Evolutionary conservation across 2,329 filamentous ascomycete species (phyloP).

Genomic region (Hypocrella siamensis): DNA sequence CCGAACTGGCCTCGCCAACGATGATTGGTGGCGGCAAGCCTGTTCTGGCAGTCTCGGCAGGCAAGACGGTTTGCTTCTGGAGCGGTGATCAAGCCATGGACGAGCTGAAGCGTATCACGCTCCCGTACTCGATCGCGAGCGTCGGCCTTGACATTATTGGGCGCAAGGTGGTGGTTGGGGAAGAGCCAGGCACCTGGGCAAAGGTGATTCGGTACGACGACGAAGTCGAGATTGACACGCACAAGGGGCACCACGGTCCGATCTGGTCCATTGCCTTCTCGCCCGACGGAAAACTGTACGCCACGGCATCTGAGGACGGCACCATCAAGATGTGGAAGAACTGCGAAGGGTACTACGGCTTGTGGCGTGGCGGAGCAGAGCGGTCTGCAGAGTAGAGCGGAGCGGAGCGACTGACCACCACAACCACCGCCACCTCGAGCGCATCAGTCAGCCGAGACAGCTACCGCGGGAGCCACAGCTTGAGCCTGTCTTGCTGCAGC

Average conservation of each 20-base stretch:
- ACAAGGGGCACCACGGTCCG: constrained; percentile 93
- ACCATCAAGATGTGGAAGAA: constrained; percentile 89
- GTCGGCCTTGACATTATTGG: constrained; percentile 74
- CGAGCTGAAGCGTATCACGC: constrained; percentile 62
- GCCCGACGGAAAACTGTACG: constrained; percentile 89
- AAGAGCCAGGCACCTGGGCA: constrained; percentile 91
- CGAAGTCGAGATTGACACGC: constrained; percentile 70
- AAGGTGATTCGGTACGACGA: constrained; percentile 81
- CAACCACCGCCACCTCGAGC: too few relatives aligned
- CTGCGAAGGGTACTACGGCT: constrained; percentile 47
- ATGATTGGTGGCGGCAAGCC: constrained; percentile 53
- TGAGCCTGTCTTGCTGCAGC: constrained; percentile 6
- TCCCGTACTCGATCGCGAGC: constrained; percentile 76
- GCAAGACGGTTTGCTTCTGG: constrained; percentile 88
- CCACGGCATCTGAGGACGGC: constrained; percentile 90
- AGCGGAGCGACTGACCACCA: constrained; percentile 7
- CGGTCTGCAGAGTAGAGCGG: constrained; percentile 20
- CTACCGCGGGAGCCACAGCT: constrained; percentile 3
- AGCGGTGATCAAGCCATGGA: constrained; percentile 55
- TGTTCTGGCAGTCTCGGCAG: constrained; percentile 80
- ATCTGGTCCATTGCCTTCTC: constrained; percentile 95
- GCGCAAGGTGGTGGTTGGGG: constrained; percentile 76
- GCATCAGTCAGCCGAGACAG: constrained; percentile 2
- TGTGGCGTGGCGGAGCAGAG: constrained; percentile 40
- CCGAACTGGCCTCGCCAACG: constrained; percentile 37